A percentile compares a stretch with the other conserved stretches of the same genome.
Evolutionary conservation across 164 flowering plant species (phyloP).

Genomic region (Paratinospora sagittata): DNA sequence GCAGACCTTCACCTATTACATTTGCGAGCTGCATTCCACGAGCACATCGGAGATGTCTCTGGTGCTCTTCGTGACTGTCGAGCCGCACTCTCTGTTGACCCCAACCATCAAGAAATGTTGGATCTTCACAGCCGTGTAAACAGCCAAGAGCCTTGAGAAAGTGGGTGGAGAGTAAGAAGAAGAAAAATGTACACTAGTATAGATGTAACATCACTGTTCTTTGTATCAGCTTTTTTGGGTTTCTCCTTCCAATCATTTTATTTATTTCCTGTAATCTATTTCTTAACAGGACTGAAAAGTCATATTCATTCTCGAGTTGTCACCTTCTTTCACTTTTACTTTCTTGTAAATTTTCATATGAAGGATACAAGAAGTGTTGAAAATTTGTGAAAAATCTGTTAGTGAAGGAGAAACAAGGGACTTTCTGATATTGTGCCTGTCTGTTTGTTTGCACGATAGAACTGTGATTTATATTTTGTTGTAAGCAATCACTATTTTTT

Average conservation of each 20-base stretch:
- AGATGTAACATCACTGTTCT: background rate
- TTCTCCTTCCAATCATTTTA: background rate
- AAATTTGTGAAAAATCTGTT: constrained; percentile 5
- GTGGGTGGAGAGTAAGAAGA: background rate
- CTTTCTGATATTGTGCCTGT: no score
- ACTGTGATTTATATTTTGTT: no score
- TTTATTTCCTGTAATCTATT: constrained; percentile 14
- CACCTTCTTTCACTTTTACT: background rate
- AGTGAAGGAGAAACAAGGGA: background rate
- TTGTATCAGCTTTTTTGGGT: constrained; percentile 10
- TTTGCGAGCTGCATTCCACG: constrained; percentile 89
- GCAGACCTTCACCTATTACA: constrained; percentile 95
- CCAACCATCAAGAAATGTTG: constrained; percentile 90
- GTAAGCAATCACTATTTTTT: no score
- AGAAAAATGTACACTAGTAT: constrained; percentile 20
- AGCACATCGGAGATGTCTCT: constrained; percentile 69
- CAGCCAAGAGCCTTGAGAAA: constrained; percentile 71
- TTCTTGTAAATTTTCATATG: constrained; percentile 6
- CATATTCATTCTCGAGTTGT: background rate
- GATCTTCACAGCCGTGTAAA: constrained; percentile 89
- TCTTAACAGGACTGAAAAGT: background rate
- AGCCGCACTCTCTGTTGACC: constrained; percentile 94
- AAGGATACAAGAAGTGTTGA: constrained; percentile 6
- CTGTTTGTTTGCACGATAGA: no score
- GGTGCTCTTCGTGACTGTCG: constrained; percentile 88